phyloP scores from a whole-genome alignment of 2,329 filamentous ascomycete genomes.

The Camillea tinctor region DNA sequence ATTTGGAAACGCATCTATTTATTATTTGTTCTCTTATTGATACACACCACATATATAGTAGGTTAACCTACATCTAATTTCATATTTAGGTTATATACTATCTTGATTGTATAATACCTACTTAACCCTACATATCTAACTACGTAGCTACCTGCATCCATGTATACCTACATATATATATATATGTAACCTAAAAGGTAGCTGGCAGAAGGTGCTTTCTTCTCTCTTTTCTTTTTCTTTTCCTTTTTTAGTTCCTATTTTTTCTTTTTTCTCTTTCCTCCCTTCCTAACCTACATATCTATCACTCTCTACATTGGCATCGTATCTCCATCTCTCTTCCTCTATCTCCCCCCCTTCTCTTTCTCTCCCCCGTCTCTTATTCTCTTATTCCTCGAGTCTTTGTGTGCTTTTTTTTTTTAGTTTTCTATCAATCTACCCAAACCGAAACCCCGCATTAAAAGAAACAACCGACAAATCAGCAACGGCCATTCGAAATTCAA shows the following conservation, averaged over 20 bases:
- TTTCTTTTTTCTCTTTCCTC: background rate
- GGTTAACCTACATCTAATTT: too few species aligned
- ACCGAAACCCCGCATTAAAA: background rate
- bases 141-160: too few species aligned
- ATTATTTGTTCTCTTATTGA: too few species aligned
- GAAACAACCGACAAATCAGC: background rate
- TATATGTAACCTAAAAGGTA: background rate
- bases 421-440: background rate
- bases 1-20: too few species aligned
- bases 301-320: background rate
- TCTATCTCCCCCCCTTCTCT: background rate
- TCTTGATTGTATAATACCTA: too few species aligned
- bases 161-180: background rate
- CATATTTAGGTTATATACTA: too few species aligned
- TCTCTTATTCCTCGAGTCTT: background rate
- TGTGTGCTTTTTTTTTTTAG: background rate
- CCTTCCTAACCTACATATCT: constrained; percentile 4
- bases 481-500: background rate
- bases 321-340: background rate
- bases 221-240: too few species aligned
- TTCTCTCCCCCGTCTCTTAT: background rate
- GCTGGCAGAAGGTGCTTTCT: too few species aligned
- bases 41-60: too few species aligned
- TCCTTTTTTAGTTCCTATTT: too few species aligned
- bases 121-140: too few species aligned